Percentiles rank a stretch among this genome's conserved stretches.
Conservation (phyloP, 2,329 filamentous ascomycete genomes). For the Talaromyces sp. region DNA sequence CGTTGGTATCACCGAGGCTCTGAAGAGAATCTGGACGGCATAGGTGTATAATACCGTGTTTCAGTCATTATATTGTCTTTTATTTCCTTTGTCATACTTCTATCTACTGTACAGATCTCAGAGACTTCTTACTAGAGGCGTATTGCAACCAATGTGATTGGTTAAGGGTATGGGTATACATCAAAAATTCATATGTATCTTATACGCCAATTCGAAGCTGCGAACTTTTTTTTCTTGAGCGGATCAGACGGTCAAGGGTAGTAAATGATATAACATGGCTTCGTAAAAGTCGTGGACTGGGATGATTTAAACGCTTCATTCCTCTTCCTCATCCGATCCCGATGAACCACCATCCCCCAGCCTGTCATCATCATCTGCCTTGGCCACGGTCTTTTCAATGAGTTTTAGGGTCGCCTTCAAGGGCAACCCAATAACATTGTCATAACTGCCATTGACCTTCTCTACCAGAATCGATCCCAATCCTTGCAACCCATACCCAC, state of each 20-base stretch:
- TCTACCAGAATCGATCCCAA: conserved; percentile 82
- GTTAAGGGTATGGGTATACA: neutral
- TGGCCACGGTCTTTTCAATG: conserved; percentile 82
- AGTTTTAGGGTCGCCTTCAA: conserved; percentile 70
- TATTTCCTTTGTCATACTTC: conserved; percentile 8
- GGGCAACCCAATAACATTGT: conserved; percentile 92
- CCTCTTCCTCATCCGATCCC: conserved; percentile 33
- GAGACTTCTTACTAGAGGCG: neutral
- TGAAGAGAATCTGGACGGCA: conserved; percentile 87
- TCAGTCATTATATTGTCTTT: neutral
- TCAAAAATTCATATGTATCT: neutral
- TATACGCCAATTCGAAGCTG: neutral
- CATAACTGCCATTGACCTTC: conserved; percentile 79
- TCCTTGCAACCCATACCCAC: conserved; percentile 91
- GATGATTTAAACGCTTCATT: neutral
- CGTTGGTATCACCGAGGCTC: conserved; percentile 83
- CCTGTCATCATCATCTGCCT: conserved; percentile 61
- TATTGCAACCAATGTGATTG: neutral
- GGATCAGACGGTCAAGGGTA: neutral
- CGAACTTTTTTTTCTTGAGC: neutral
- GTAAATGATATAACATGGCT: neutral
- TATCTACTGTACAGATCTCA: conserved; percentile 9
- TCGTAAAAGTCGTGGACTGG: neutral
- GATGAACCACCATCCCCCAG: conserved; percentile 32
- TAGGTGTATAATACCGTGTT: conserved; percentile 20